Evolutionary conservation across 192 early-diverging fungal species (phyloP).

Genomic region (Allomyces macrogynus): DNA sequence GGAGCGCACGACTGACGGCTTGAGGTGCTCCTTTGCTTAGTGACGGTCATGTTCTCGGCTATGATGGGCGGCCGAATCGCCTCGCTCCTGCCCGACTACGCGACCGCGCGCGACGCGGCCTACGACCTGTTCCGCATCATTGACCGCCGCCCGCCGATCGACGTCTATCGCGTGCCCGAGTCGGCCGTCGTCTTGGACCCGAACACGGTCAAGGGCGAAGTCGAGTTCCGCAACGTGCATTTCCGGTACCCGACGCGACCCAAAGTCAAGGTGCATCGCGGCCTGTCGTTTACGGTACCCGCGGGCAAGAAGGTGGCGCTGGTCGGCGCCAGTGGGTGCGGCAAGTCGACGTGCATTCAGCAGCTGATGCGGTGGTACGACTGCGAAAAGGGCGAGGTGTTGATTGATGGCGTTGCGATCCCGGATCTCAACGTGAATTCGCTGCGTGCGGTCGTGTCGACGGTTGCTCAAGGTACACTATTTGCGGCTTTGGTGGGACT

Average conservation of each 20-base stretch:
- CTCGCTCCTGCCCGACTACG: constrained; percentile 47
- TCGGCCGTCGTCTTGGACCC: constrained; percentile 7
- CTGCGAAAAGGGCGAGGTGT: constrained; percentile 24
- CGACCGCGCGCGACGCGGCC: constrained; percentile 61
- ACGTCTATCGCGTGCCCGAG: constrained; percentile 16
- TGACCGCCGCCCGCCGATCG: constrained; percentile 48
- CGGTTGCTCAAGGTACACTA: constrained; percentile 79
- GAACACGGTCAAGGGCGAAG: constrained; percentile 30
- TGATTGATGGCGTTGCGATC: constrained; percentile 55
- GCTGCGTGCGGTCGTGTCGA: constrained; percentile 66
- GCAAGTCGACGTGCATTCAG: constrained; percentile 67
- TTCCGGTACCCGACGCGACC: constrained; percentile 74
- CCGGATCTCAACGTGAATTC: constrained; percentile 58
- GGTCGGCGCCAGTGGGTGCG: constrained; percentile 69
- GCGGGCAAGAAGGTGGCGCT: constrained; percentile 72
- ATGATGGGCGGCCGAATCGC: constrained; percentile 39
- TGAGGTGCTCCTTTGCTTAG: too few relatives aligned
- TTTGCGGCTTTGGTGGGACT: too few relatives aligned
- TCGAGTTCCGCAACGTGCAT: constrained; percentile 54
- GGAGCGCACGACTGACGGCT: too few relatives aligned
- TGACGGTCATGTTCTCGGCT: constrained; percentile 30
- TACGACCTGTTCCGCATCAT: constrained; percentile 46
- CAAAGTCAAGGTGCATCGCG: constrained; percentile 54
- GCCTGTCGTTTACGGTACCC: constrained; percentile 41
- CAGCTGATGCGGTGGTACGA: constrained; percentile 78